These are phyloP conservation scores for Zhuliangozyma blackwelliae DNA, from an alignment of 1,139 yeast species.

Conservation along the genomic window DNA sequence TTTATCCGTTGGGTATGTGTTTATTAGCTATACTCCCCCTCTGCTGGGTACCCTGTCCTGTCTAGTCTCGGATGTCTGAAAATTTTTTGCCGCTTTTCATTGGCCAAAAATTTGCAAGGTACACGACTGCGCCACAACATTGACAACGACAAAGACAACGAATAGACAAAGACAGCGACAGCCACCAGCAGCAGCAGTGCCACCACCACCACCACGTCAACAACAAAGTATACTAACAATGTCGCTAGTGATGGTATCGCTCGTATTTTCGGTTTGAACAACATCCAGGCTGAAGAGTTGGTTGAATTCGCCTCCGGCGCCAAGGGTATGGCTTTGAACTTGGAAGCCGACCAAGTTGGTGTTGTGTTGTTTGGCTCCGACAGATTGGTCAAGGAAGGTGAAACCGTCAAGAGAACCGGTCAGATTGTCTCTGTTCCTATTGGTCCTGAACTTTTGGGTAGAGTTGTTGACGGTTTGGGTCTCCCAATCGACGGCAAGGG, in stretches of 20 bases:
- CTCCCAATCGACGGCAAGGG: conserved; percentile 99
- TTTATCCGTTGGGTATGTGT: conserved; percentile 86
- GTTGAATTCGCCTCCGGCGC: conserved; percentile 99
- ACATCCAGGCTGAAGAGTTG: conserved; percentile 99
- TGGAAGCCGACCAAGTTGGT: conserved; percentile 99
- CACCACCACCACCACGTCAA: too few species aligned
- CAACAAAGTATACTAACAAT: conserved; percentile 20
- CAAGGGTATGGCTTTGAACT: conserved; percentile 99
- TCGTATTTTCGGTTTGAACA: conserved; percentile 99
- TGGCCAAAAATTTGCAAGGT: conserved; percentile 3
- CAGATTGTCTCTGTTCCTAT: conserved; percentile 99
- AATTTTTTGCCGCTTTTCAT: conserved; percentile 1
- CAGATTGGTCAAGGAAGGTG: conserved; percentile 98
- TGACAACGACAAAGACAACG: background rate
- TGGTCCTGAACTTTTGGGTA: conserved; percentile 97
- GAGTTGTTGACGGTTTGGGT: conserved; percentile 99
- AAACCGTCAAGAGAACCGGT: conserved; percentile 99
- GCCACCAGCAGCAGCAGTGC: background rate
- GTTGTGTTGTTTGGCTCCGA: conserved; percentile 99
- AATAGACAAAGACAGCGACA: background rate
- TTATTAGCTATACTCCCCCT: too few species aligned
- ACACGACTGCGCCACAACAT: conserved; percentile 3
- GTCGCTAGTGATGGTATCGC: conserved; percentile 95
- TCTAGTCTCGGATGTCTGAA: background rate
- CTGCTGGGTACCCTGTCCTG: background rate